phyloP scores from a whole-genome alignment of 352 stramenopile genomes.

The Pythium aphanidermatum region DNA sequence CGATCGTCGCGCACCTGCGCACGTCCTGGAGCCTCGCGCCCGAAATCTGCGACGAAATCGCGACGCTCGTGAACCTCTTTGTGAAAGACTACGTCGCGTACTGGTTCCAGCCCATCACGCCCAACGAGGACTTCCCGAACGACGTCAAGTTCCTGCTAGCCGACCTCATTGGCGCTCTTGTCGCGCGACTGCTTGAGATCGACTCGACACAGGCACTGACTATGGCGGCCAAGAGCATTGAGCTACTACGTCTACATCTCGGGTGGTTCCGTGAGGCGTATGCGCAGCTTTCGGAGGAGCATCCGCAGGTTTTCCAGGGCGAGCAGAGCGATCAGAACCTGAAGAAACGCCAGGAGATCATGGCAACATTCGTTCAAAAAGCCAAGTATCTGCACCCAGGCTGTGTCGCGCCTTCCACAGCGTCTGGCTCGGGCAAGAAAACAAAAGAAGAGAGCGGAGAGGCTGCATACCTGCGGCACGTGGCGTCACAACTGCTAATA shows the following conservation, averaged over 20 bases:
- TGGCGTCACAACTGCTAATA: constrained; percentile 53
- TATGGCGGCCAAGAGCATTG: constrained; percentile 49
- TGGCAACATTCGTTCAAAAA: constrained; percentile 45
- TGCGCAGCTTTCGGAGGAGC: constrained; percentile 52
- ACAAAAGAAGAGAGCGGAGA: constrained; percentile 31
- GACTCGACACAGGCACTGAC: constrained; percentile 62
- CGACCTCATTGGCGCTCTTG: constrained; percentile 50
- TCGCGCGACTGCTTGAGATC: constrained; percentile 55
- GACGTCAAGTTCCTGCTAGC: constrained; percentile 63
- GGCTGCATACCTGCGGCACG: constrained; percentile 55
- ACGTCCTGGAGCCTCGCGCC: constrained; percentile 47
- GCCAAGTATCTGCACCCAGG: constrained; percentile 63
- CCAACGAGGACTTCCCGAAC: constrained; percentile 58
- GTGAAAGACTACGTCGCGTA: constrained; percentile 57
- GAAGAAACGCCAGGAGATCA: constrained; percentile 44
- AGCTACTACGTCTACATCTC: constrained; percentile 65
- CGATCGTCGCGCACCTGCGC: constrained; percentile 50
- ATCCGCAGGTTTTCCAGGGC: constrained; percentile 45
- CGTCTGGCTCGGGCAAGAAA: constrained; percentile 16
- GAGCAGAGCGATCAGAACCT: constrained; percentile 50
- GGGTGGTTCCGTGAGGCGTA: constrained; percentile 78
- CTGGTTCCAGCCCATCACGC: constrained; percentile 64
- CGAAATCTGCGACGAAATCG: constrained; percentile 61
- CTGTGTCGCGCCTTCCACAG: constrained; percentile 22
- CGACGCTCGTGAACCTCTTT: constrained; percentile 34